Evolutionary conservation across 2,329 filamentous ascomycete genomes (phyloP), one percentile per base, ranked within the genome.

Genomic region (Nothopassalora personata): DNA sequence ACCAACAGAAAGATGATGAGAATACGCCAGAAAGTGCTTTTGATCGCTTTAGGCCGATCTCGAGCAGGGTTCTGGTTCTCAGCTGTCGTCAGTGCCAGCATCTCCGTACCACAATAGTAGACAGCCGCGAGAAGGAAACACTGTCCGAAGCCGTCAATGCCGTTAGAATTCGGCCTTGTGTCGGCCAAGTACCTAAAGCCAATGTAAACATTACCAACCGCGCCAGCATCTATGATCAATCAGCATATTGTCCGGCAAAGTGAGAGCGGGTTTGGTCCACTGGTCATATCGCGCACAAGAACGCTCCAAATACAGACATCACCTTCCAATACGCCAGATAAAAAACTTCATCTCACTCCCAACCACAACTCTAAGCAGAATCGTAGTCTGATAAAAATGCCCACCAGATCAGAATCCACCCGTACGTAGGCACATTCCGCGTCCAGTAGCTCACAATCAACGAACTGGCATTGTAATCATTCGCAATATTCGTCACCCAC

Each of bases 341-440:
- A n/a, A n/a, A n/a, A n/a, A n/a, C n/a, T n/a, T n/a, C n/a, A n/a
- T n/a, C n/a, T n/a, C n/a, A n/a, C n/a, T n/a, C n/a, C n/a, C n/a
- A 8, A 62, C 60, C 4, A 62, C 57, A 13, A 96, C 90, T 1
- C 81, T 80, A 1, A 88, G 92, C 71, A 84, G 88, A 46, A 87
- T 96, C 15, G 84, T 85, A 56, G 93, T 96, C 63, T 90, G 85
- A 1, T 78, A 89, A n/a, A 79, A 88, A 71, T 23, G 89, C 89
- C 1, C 89, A 92, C 69, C 71, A 84, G 69, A 92, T 93, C 70
- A 92, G 89, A 76, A 91, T 92, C 66, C 58, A 63, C 43, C 54
- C 60, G 39, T 60, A 63, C 4, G 55, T 50, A 1, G 60, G 58
- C 4, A 63, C 55, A 5, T 39, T 27, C 13, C 57, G 45, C 13